Evolutionary conservation across 1,284 basidiomycete genomes (phyloP).

Genomic region (Mrakiaceae sp.): DNA sequence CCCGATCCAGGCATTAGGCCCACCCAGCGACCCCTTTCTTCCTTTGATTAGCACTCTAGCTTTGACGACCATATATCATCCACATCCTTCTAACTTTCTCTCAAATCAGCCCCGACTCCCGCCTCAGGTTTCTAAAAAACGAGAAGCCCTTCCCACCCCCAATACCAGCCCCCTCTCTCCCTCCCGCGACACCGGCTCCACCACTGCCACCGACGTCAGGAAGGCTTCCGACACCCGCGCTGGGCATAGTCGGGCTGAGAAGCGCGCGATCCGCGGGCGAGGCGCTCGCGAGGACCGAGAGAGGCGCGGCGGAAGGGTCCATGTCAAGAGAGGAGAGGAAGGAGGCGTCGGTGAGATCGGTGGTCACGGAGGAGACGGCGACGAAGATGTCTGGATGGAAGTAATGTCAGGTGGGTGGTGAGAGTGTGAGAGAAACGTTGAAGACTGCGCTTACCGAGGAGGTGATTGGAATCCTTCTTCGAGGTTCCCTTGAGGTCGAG

Average conservation of each 20-base stretch:
- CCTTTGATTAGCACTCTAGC: not conserved
- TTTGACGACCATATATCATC: too few relatives aligned
- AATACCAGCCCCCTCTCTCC: not conserved
- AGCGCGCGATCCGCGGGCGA: constrained; percentile 7
- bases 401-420: too few relatives aligned
- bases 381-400: constrained; percentile 59
- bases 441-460: constrained; percentile 39
- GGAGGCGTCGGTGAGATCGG: constrained; percentile 71
- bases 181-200: not conserved
- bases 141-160: not conserved
- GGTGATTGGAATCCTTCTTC: constrained; percentile 69
- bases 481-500: constrained; percentile 90
- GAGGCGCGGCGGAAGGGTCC: constrained; percentile 48
- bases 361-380: constrained; percentile 75
- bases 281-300: constrained; percentile 9
- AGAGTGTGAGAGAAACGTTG: too few relatives aligned
- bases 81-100: too few relatives aligned
- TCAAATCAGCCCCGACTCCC: not conserved
- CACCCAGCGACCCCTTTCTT: not conserved
- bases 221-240: not conserved
- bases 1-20: not conserved
- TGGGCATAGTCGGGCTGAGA: constrained; percentile 1
- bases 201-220: not conserved
- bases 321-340: constrained; percentile 89
- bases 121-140: not conserved